Conservation (phyloP, 2,329 filamentous ascomycete genomes). For the Ilyonectria destructans region DNA sequence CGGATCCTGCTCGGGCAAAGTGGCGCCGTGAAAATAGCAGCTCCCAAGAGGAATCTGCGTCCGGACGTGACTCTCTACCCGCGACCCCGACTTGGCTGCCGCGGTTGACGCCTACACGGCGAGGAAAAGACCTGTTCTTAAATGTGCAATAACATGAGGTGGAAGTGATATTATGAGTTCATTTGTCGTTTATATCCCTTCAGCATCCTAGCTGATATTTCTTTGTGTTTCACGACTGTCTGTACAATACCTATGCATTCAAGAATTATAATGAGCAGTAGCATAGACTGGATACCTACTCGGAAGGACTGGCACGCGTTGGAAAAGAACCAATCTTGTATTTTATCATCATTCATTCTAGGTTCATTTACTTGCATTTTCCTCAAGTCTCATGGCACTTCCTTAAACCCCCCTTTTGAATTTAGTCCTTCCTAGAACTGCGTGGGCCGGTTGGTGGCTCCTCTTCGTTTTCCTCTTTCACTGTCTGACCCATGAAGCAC, state of each 20-base stretch:
- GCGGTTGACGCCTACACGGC: constrained; percentile 76
- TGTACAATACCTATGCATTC: constrained; percentile 46
- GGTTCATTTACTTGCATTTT: constrained; percentile 34
- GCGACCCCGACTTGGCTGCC: constrained; percentile 61
- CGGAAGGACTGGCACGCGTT: constrained; percentile 24
- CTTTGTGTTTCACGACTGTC: constrained; percentile 30
- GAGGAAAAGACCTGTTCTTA: constrained; percentile 77
- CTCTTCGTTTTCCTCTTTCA: constrained; percentile 55
- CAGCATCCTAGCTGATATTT: constrained; percentile 25
- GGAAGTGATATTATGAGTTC: constrained; percentile 4
- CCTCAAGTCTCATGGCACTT: constrained; percentile 7
- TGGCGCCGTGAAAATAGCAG: constrained; percentile 38
- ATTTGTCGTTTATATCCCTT: constrained; percentile 28
- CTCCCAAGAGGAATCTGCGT: constrained; percentile 4
- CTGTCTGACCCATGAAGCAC: constrained; percentile 57
- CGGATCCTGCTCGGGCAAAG: constrained; percentile 29
- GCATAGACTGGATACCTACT: constrained; percentile 41
- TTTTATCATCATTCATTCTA: constrained; percentile 46
- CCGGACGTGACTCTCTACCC: constrained; percentile 30
- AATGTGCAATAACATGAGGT: constrained; percentile 63
- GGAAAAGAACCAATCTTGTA: constrained; percentile 40
- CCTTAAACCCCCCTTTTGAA: constrained; percentile 16
- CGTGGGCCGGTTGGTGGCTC: constrained; percentile 35
- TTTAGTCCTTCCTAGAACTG: constrained; percentile 19
- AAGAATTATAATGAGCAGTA: constrained; percentile 43